Base-by-base conservation (phyloP, 176 grass and related monocot species). In the Coix lacrymajobi region DNA sequence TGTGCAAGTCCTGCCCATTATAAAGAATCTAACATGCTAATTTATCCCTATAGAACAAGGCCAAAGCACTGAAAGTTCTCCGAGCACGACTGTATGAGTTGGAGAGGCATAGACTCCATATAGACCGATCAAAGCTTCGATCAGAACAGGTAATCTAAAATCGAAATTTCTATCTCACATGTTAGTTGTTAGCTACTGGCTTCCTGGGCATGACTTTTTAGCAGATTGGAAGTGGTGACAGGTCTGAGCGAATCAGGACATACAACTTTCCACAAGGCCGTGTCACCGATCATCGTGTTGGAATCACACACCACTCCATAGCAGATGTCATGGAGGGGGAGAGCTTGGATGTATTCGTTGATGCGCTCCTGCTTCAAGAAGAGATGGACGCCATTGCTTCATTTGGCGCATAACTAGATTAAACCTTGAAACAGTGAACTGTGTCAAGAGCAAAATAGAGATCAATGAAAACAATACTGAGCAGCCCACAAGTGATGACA, bases 261-360 rank as follows among this genome's bases (percentile, higher is more conserved):
- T 99, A 99, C 80, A 96, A 99, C 85, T 99, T 99, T 3, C 93
- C 96, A 12, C 93, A 96, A 76, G 96, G 96, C 6, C 82, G 96
- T 63, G 96, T 98, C 45, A 98, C 96, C 0, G 96, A 98, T 66
- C 93, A 98, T 63, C 91, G 89, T 4, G 62, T 95, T 29, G 96
- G 93, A 49, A 69, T 95, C 76, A 98, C 96, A 1, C 84, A 92
- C 54, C 96, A 98, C 51, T 84, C 92, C 33, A 95, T 95, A 78
- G 79, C 71, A 41, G 93, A 98, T 85, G 83, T 98, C 49, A 88
- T 98, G 86, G 92, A 87, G 36, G 92, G 96, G 45, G 91, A 92
- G 81, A 92, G 87, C 40, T 85, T 98, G 37, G 89, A 95, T 31
- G 24, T 90, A 62, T 98, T 98, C 33, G 77, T 98, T 0, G 80